phyloP scores from a whole-genome alignment of 139 green algal genomes.

The Dunaliella primolecta region DNA sequence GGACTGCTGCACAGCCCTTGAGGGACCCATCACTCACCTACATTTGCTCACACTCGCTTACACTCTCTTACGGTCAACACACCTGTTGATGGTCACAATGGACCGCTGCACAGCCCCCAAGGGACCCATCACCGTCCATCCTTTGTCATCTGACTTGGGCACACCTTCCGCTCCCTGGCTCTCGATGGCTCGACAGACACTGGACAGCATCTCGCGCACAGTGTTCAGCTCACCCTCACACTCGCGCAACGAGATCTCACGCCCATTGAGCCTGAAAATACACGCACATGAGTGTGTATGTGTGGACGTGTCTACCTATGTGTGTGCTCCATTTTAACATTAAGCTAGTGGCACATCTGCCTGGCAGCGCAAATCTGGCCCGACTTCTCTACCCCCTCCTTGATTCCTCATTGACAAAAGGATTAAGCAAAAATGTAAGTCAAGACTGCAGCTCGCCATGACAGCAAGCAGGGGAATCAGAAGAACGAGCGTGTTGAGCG shows the following conservation, averaged over 20 bases:
- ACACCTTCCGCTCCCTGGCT: slow-evolving; percentile 10
- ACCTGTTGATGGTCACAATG: slow-evolving; percentile 13
- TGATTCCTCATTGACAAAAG: no score
- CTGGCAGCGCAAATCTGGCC: no score
- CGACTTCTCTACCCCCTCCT: no score
- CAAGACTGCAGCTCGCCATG: no score
- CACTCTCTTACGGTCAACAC: no score
- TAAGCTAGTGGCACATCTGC: no score
- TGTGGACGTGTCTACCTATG: not conserved
- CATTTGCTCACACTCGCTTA: no score
- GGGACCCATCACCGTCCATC: slow-evolving; percentile 5
- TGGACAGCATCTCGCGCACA: slow-evolving; percentile 7
- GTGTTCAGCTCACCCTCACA: not conserved
- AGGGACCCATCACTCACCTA: no score
- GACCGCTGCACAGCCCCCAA: slow-evolving; percentile 13
- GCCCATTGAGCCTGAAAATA: not conserved
- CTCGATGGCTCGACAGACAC: not conserved
- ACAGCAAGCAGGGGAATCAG: no score
- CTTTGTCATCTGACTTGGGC: slow-evolving; percentile 16
- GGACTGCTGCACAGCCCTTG: no score
- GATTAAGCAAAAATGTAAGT: no score
- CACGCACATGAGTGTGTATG: not conserved
- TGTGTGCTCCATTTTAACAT: not conserved
- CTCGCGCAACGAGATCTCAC: not conserved
- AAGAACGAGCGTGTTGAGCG: no score